Conservation (phyloP, 2,329 filamentous ascomycete genomes). For the Apiospora sp. region DNA sequence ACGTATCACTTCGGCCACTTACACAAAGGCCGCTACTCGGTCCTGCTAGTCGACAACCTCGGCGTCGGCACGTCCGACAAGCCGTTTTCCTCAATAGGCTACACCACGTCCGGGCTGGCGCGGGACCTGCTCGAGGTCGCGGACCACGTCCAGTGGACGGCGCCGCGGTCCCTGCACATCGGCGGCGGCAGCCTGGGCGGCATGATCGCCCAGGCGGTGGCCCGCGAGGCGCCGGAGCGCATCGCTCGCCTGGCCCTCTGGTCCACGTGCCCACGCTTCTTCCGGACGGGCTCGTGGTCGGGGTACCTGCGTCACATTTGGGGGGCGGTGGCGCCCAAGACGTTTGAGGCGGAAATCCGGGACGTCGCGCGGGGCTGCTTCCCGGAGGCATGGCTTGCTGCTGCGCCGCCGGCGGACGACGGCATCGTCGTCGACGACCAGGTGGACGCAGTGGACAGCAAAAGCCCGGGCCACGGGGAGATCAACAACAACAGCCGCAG, state of each 20-base stretch:
- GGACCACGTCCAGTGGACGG: constrained; percentile 71
- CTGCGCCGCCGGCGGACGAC: constrained; percentile 29
- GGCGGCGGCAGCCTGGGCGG: constrained; percentile 86
- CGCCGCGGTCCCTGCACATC: constrained; percentile 61
- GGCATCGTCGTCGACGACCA: constrained; percentile 63
- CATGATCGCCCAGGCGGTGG: constrained; percentile 88
- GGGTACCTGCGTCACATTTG: constrained; percentile 56
- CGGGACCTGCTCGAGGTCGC: constrained; percentile 74
- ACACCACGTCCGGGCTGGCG: constrained; percentile 87
- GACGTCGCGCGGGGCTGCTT: constrained; percentile 72
- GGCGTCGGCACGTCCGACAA: constrained; percentile 84
- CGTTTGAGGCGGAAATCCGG: constrained; percentile 70
- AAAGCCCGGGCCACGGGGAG: constrained; percentile 45
- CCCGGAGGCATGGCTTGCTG: constrained; percentile 66
- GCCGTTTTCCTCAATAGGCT: constrained; percentile 68
- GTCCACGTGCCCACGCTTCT: constrained; percentile 65
- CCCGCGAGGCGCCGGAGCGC: constrained; percentile 56
- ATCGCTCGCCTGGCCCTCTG: constrained; percentile 67
- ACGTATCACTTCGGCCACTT: constrained; percentile 83
- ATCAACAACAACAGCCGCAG: too few species aligned
- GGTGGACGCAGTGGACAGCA: constrained; percentile 46
- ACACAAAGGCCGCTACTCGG: constrained; percentile 71
- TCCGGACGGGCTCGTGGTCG: constrained; percentile 51
- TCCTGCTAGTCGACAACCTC: constrained; percentile 82
- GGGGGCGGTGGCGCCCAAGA: constrained; percentile 71